These are phyloP conservation scores for Yarrowia sp. DNA, from an alignment of 805 yeast species.

Conservation along the genomic window DNA sequence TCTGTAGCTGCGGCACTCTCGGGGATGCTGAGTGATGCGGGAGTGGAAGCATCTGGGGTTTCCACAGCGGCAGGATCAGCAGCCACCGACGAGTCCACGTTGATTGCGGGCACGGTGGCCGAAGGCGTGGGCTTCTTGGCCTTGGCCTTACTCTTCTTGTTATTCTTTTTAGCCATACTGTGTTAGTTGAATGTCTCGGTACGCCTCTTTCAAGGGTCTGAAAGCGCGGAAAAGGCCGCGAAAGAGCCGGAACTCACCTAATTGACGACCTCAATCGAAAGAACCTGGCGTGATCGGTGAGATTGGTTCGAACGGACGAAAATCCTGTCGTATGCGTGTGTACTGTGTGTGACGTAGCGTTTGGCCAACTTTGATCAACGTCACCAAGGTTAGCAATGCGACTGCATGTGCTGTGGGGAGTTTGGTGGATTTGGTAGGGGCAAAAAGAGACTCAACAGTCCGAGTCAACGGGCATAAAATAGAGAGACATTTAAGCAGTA, in stretches of 20 bases:
- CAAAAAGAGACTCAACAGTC: not conserved
- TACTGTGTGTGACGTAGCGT: conserved; percentile 24
- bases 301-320: not conserved
- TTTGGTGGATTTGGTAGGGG: conserved; percentile 5
- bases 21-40: conserved; percentile 3
- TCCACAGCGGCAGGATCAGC: conserved; percentile 1
- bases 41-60: not conserved
- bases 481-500: not conserved
- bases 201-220: not conserved
- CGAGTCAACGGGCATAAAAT: not conserved
- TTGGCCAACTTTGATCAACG: conserved; percentile 19
- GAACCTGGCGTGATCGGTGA: not conserved
- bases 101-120: conserved; percentile 5
- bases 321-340: conserved; percentile 14
- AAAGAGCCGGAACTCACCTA: not conserved
- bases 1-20: conserved; percentile 7
- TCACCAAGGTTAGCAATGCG: conserved; percentile 10
- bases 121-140: conserved; percentile 4
- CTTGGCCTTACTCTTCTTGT: conserved; percentile 20
- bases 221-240: not conserved
- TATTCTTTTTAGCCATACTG: conserved; percentile 23
- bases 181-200: not conserved
- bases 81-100: not conserved
- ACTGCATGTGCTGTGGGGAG: conserved; percentile 6
- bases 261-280: conserved; percentile 4